Conservation (phyloP, 2,329 filamentous ascomycete species). For the Periconia sp. region DNA sequence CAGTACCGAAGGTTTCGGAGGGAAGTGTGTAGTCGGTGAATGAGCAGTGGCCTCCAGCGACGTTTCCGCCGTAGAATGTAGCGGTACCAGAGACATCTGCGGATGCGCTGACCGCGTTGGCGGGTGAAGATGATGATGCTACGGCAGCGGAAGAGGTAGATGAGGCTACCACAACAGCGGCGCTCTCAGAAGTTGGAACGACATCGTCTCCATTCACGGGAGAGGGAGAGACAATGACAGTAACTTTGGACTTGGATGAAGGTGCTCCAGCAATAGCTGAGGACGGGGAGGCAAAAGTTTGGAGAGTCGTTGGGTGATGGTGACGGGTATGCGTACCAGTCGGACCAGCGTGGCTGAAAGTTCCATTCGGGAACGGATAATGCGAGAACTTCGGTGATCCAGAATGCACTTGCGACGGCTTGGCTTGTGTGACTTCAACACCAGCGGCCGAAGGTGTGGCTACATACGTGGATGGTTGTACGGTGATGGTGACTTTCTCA, state of each 20-base stretch:
- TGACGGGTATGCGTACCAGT: slow-evolving; percentile 4
- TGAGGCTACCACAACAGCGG: slow-evolving; percentile 4
- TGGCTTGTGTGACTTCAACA: background rate
- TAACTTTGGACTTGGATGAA: slow-evolving; percentile 13
- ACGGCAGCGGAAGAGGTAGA: slow-evolving; percentile 13
- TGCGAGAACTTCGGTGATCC: slow-evolving; percentile 1
- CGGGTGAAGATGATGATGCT: slow-evolving; percentile 2
- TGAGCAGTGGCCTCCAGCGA: slow-evolving; percentile 66
- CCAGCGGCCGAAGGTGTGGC: slow-evolving; percentile 4
- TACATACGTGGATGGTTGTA: slow-evolving; percentile 14
- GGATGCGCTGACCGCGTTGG: slow-evolving; percentile 1
- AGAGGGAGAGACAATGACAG: slow-evolving; percentile 20
- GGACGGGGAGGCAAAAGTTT: slow-evolving; percentile 2
- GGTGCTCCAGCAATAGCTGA: slow-evolving; percentile 3
- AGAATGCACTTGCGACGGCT: slow-evolving; percentile 1
- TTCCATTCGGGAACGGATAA: slow-evolving; percentile 17
- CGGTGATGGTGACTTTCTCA: slow-evolving; percentile 32
- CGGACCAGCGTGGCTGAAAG: slow-evolving; percentile 6
- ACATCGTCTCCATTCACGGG: slow-evolving; percentile 7
- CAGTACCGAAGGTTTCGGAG: slow-evolving; percentile 64
- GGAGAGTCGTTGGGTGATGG: slow-evolving; percentile 7
- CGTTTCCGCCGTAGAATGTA: slow-evolving; percentile 48
- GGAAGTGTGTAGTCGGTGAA: slow-evolving; percentile 69
- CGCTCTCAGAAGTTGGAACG: background rate
- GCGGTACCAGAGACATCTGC: slow-evolving; percentile 29